A percentile compares a stretch with the other conserved stretches of the same genome.
phyloP scores from a whole-genome alignment of 495 filamentous ascomycete genomes.

The Zalerion maritima region DNA sequence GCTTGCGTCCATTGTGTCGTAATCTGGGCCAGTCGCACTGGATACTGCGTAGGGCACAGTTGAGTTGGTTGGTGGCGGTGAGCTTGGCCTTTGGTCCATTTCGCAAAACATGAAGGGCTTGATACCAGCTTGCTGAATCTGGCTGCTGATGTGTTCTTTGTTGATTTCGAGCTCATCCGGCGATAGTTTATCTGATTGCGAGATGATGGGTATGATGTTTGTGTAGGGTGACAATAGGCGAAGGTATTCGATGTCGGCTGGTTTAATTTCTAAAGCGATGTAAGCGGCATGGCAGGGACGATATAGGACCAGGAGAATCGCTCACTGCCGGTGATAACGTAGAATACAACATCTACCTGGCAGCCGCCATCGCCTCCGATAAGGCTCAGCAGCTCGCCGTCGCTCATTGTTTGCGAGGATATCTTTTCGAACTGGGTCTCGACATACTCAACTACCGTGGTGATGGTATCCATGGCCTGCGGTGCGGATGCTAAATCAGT shows the following conservation, averaged over 20 bases:
- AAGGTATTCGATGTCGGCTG: slow-evolving; percentile 64
- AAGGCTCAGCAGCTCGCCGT: slow-evolving; percentile 64
- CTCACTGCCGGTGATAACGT: slow-evolving; percentile 55
- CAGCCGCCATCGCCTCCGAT: slow-evolving; percentile 75
- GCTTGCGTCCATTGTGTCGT: slow-evolving; percentile 88
- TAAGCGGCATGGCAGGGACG: neutral
- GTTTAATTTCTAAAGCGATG: slow-evolving; percentile 42
- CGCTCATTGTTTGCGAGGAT: slow-evolving; percentile 42
- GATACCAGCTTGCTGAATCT: slow-evolving; percentile 46
- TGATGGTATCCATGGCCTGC: slow-evolving; percentile 48
- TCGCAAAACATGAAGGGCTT: slow-evolving; percentile 49
- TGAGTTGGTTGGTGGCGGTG: slow-evolving; percentile 14
- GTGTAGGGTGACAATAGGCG: slow-evolving; percentile 59
- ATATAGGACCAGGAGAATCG: slow-evolving; percentile 18
- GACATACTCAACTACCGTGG: slow-evolving; percentile 59
- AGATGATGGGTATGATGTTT: slow-evolving; percentile 75
- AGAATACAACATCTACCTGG: slow-evolving; percentile 81
- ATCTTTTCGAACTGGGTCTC: slow-evolving; percentile 56
- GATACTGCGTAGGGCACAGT: slow-evolving; percentile 64
- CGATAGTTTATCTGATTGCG: slow-evolving; percentile 59
- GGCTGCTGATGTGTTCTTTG: slow-evolving; percentile 45
- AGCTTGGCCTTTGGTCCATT: slow-evolving; percentile 4
- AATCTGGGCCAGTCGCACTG: slow-evolving; percentile 57
- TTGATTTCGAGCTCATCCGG: slow-evolving; percentile 40
- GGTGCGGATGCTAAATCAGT: slow-evolving; percentile 4